These are phyloP conservation scores for Huntiella bhutanensis DNA, from an alignment of 2,329 filamentous ascomycete genomes.

Conservation along the genomic window DNA sequence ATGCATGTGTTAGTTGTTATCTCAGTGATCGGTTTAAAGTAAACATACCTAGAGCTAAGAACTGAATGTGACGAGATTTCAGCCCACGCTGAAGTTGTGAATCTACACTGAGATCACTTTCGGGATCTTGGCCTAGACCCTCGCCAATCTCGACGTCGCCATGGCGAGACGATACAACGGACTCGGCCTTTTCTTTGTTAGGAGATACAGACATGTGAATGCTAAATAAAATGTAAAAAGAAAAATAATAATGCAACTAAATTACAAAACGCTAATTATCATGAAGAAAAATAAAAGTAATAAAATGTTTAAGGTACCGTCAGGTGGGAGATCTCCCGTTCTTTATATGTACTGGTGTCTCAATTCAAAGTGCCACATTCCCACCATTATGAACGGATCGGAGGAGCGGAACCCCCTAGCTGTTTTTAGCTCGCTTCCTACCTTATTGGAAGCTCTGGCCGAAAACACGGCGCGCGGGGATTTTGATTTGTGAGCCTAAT, in stretches of 20 bases:
- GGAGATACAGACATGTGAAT: neutral
- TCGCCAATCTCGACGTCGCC: constrained; percentile 1
- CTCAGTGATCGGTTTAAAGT: neutral
- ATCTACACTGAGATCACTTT: constrained; percentile 13
- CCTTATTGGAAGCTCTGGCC: too few species aligned
- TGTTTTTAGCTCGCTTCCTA: too few species aligned
- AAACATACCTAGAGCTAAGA: constrained; percentile 31
- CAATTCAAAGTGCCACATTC: too few species aligned
- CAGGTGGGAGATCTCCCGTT: too few species aligned
- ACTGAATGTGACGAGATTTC: constrained; percentile 41
- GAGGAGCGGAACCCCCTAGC: too few species aligned
- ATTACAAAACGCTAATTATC: too few species aligned
- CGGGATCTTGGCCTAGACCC: constrained; percentile 6
- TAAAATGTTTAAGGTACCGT: too few species aligned
- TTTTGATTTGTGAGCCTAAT: too few species aligned
- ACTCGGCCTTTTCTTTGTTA: neutral
- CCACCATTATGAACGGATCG: too few species aligned
- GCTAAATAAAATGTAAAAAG: neutral
- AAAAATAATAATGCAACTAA: neutral
- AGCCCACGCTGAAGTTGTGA: constrained; percentile 35
- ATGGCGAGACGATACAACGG: neutral
- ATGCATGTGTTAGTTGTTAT: neutral
- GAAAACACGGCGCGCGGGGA: too few species aligned
- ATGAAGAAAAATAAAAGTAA: too few species aligned
- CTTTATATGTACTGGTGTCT: too few species aligned